A percentile compares a stretch with the other conserved stretches of the same genome.
phyloP scores from a whole-genome alignment of 2,329 filamentous ascomycete genomes.

The Aaosphaeria arxii region DNA sequence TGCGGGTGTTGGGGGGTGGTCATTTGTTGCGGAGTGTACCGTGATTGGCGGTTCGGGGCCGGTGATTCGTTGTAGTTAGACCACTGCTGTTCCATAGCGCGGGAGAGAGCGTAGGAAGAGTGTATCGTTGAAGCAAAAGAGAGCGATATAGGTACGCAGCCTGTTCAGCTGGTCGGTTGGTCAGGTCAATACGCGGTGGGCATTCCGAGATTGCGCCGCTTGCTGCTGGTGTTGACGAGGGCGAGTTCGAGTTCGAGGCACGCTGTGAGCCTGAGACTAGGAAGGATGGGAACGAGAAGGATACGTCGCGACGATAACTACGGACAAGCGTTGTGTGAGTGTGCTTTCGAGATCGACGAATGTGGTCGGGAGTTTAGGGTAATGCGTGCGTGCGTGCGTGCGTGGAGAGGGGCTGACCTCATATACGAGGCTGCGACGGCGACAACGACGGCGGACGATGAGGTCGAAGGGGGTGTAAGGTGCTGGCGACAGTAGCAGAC shows the following conservation, averaged over 20 bases:
- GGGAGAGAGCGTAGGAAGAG: conserved; percentile 4
- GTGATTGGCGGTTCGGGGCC: conserved; percentile 30
- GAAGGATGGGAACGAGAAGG: conserved; percentile 1
- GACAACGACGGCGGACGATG: too few species aligned
- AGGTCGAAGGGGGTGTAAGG: too few species aligned
- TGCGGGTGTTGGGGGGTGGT: conserved; percentile 21
- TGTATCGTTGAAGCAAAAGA: conserved; percentile 4
- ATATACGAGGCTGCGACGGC: too few species aligned
- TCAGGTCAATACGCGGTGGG: conserved; percentile 25
- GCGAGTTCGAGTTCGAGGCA: conserved; percentile 6
- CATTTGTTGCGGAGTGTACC: conserved; percentile 37
- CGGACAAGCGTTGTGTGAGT: too few species aligned
- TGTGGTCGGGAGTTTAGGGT: too few species aligned
- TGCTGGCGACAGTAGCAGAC: too few species aligned
- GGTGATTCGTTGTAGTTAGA: conserved; percentile 37
- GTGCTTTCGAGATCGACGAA: too few species aligned
- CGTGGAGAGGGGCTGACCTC: too few species aligned
- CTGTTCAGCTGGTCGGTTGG: conserved; percentile 34
- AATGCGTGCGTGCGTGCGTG: too few species aligned
- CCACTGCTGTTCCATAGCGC: conserved; percentile 35
- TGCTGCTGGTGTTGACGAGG: conserved; percentile 5
- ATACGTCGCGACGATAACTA: too few species aligned
- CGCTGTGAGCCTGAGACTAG: neutral
- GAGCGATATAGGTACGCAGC: conserved; percentile 18
- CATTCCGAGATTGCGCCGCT: conserved; percentile 32